Evolutionary conservation across 345 rosid species (phyloP).

Genomic region (Eucalyptus albens): DNA sequence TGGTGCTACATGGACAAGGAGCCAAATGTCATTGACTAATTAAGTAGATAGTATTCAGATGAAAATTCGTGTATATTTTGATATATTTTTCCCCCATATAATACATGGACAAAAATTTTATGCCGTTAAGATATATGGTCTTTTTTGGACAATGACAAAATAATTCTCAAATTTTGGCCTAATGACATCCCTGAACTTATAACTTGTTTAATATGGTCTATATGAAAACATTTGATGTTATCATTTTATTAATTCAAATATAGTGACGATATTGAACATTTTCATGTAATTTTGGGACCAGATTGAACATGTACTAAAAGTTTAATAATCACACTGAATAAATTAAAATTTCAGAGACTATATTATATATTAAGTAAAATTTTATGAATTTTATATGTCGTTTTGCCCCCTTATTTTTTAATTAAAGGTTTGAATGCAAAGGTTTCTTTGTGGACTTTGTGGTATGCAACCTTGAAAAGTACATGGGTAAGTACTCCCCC

Average conservation of each 20-base stretch:
- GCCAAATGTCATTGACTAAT: no score
- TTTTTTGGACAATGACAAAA: neutral
- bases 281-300: no score
- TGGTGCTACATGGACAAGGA: neutral
- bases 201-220: no score
- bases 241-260: no score
- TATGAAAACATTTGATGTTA: no score
- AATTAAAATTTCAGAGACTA: accelerated
- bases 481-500: neutral
- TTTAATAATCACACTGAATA: neutral
- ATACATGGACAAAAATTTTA: neutral
- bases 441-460: neutral
- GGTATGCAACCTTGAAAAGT: neutral
- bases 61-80: neutral
- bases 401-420: neutral
- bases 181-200: neutral
- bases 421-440: neutral
- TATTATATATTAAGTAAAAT: no score
- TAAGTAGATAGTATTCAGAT: neutral
- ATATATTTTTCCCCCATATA: neutral
- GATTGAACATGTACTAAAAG: no score
- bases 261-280: no score
- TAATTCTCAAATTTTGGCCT: neutral
- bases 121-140: neutral
- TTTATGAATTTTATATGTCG: neutral